These are phyloP conservation scores for Rhizoclosmatium sp. DNA, from an alignment of 192 early-diverging fungal genomes.

Conservation along the genomic window DNA sequence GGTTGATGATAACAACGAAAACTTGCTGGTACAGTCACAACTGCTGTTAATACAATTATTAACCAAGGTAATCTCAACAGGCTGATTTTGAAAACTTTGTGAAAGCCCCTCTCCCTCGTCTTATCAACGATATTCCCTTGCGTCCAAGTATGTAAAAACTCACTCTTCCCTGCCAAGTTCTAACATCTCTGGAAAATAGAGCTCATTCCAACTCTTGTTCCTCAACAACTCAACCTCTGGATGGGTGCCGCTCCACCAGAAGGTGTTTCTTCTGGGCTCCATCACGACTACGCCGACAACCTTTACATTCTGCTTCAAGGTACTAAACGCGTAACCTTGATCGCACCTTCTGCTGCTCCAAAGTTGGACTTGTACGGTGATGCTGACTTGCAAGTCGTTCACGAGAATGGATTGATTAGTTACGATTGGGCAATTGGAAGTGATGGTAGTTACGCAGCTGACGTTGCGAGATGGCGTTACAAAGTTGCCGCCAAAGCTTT, in stretches of 20 bases:
- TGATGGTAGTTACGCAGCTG: conserved; percentile 27
- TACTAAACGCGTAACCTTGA: conserved; percentile 6
- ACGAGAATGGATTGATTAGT: conserved; percentile 46
- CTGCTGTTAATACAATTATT: no score
- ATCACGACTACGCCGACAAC: conserved; percentile 56
- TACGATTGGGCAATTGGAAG: conserved; percentile 36
- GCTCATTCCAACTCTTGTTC: conserved; percentile 34
- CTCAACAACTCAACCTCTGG: conserved; percentile 56
- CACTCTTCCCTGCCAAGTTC: background rate
- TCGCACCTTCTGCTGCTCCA: conserved; percentile 23
- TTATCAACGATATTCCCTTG: conserved; percentile 38
- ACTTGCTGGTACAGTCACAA: background rate
- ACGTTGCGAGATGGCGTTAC: conserved; percentile 33
- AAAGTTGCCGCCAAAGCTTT: conserved; percentile 15
- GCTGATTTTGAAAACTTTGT: conserved; percentile 14
- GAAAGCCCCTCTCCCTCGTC: conserved; percentile 42
- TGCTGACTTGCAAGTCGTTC: conserved; percentile 20
- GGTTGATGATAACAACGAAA: conserved; percentile 8
- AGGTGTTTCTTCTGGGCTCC: conserved; percentile 47
- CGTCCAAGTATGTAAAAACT: conserved; percentile 23
- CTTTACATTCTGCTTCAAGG: conserved; percentile 49
- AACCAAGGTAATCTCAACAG: no score
- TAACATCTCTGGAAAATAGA: background rate
- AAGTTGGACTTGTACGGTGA: conserved; percentile 34
- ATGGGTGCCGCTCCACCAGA: conserved; percentile 37